Base-by-base conservation (phyloP, 139 green algal species). In the Penium margaritaceum region DNA sequence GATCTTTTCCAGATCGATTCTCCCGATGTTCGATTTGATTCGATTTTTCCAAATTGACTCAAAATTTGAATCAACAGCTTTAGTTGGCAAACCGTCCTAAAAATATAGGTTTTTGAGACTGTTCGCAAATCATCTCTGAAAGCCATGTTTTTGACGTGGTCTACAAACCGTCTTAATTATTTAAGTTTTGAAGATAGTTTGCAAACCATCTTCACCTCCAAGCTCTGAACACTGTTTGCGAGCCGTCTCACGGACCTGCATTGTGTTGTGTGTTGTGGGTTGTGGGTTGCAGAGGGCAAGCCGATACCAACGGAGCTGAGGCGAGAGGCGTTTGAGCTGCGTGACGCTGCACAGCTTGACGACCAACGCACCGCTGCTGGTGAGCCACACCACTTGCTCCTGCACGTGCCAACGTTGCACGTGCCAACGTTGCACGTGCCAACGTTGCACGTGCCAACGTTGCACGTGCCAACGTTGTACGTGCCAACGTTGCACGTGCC, bases 301-400 rank as follows among this genome's bases (percentile, higher is more conserved):
- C 91, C 91, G 29, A 91, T 99, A 21, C 95, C 95, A 14, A 96
- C 72, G 14, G 95, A 99, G 80, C 83, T 98, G 35, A 80, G 89
- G 1, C 54, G 57, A 0, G 90, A 96, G 43, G 91, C 94, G 79
- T 73, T 67, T 0, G 72, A 83, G 62, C 84, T 99, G 43, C 83
- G 89, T 27, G 76, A 87, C 1, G 84, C 93, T 69, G 81, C 96
- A 5, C 90, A 95, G 64, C 82, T 97, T 2, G 95, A 99, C 70
- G 95, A 99, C 74, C 92, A 96, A 70, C 95, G 96, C 85, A 98
- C 94, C 33, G 92, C 89, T 37, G 60, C 35, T 70, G 3, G 54
- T 34, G 54, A 24, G 24, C 9, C 9, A 12, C 12, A 12, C 12
- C 12, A 12, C 41, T 12, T 51, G 41, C 41, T 51, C 12, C 12